Base-by-base conservation (phyloP, 78 protist genomes). In the Cavenderia fasciculata region DNA sequence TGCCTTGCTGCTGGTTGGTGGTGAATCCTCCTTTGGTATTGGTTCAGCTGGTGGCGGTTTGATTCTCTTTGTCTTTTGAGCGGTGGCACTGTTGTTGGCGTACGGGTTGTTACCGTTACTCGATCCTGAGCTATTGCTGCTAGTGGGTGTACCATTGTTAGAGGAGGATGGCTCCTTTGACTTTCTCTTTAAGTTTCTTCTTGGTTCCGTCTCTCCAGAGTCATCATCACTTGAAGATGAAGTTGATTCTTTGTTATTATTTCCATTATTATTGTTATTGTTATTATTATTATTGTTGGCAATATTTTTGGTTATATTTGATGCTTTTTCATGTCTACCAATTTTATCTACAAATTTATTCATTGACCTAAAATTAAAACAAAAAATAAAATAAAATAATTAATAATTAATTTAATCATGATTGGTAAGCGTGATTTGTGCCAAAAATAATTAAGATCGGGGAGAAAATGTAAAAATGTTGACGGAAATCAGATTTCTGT, bases 291-390 rank as follows among this genome's bases (percentile, higher is more conserved):
- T 74, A 31, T 54, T 72, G 36, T 49, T 43, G 43, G 27, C 2
- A 4, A 43, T 56, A 36, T 23, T 57, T 41, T 38, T 47, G 18
- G 36, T 76, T 14, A 21, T 59, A 27, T 36, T 36, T 14, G 73
- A 46, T 27, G 70, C 41, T 56, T 52, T 47, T 41, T 82, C 89
- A 82, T 82, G 65, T 43, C 68, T 82, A 44, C 69, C 34, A 29
- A 82, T 82, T 44, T 82, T 82, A 82, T 82, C 89, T 27, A 82
- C 72, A 68, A 43, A 68, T 57, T 82, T 82, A 68, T 82, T 82
- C 19, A 68, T n/a, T 41, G 75, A 25, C 61, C 89, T 82, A 72
- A 36, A 27, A 46, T 68, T 27, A 46, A 3, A 31, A 40, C 40
- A 31, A 23, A 4, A 33, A 63, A 63, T 63, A 11, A 63, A 33